Conservation (phyloP, 1,284 basidiomycete genomes). For the Cerrena zonata region DNA sequence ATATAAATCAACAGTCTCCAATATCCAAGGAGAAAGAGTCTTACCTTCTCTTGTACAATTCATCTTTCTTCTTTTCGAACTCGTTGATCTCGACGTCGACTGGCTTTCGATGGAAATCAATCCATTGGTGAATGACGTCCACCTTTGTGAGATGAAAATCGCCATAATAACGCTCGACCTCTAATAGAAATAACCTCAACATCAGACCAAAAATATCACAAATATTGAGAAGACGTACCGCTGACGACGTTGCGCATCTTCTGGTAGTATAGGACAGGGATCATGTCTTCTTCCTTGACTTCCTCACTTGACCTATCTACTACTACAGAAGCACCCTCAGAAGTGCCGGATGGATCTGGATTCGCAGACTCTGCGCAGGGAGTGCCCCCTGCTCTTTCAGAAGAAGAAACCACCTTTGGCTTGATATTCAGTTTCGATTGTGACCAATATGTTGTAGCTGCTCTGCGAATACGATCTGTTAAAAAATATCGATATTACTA, state of each 20-base stretch:
- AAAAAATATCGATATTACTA: no score
- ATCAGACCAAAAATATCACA: neutral
- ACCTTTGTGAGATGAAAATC: neutral
- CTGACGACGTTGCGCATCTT: slow-evolving; percentile 7
- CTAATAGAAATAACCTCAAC: neutral
- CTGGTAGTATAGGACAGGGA: slow-evolving; percentile 3
- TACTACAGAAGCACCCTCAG: no score
- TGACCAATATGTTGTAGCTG: no score
- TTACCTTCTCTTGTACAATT: neutral
- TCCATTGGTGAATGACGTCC: slow-evolving; percentile 1
- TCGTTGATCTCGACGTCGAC: neutral
- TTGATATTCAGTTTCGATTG: no score
- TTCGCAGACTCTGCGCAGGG: no score
- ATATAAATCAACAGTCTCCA: no score
- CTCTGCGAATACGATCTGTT: no score
- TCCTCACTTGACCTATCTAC: no score
- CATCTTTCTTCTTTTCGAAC: neutral
- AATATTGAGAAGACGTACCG: slow-evolving; percentile 7
- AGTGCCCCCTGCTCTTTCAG: no score
- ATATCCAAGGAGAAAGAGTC: no score
- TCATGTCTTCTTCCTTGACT: neutral
- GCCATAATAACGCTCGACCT: slow-evolving; percentile 2
- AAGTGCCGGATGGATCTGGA: no score
- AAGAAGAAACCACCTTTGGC: no score
- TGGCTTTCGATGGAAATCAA: neutral